Evolutionary conservation across 2,329 filamentous ascomycete genomes (phyloP).

Genomic region (Chrysoporthe austroafricana): DNA sequence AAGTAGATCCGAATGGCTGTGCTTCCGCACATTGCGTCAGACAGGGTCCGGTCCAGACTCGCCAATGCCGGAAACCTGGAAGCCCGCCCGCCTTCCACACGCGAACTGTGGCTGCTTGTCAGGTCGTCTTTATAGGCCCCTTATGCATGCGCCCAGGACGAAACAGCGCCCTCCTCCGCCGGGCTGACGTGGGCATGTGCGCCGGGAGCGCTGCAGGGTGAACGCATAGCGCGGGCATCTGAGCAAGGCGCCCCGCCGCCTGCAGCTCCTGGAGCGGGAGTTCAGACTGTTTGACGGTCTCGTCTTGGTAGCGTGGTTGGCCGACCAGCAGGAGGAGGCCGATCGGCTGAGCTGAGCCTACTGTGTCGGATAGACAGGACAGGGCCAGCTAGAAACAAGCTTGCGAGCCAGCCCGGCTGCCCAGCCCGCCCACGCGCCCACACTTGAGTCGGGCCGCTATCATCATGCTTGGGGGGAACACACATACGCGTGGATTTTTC

Average conservation of each 20-base stretch:
- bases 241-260: not conserved
- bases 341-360: not conserved
- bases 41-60: not conserved
- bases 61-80: not conserved
- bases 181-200: not conserved
- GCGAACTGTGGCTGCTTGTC: not conserved
- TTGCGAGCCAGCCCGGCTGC: not conserved
- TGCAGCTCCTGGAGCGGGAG: not conserved
- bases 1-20: not conserved
- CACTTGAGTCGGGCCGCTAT: not conserved
- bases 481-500: not conserved
- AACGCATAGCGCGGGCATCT: constrained; percentile 5
- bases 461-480: not conserved
- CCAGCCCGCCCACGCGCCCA: not conserved
- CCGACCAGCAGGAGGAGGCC: not conserved
- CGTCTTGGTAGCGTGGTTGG: not conserved
- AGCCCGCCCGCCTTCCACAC: too few relatives aligned
- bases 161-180: constrained; percentile 1
- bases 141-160: not conserved
- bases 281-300: not conserved
- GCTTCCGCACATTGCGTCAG: not conserved
- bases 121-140: not conserved
- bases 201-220: constrained; percentile 13
- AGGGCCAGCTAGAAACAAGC: constrained; percentile 8
- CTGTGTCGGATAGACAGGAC: constrained; percentile 13